Percentiles rank a stretch among this genome's conserved stretches.
phyloP scores from a whole-genome alignment of 2,329 filamentous ascomycete species.

The Pseudocercospora musae region DNA sequence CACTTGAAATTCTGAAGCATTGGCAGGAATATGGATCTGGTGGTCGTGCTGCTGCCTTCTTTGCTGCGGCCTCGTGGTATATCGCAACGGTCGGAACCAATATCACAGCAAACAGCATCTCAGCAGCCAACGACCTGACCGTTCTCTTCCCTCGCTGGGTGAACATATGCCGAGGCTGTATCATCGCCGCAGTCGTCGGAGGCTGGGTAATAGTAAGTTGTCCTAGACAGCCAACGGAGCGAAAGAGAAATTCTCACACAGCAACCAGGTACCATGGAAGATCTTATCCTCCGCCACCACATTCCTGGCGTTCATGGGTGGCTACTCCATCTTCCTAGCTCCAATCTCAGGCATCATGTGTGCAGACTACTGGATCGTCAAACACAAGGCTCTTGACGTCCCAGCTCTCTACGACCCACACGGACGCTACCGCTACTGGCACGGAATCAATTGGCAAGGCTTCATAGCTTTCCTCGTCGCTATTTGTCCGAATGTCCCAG shows the following conservation, averaged over 20 bases:
- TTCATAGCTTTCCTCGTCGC: conserved; percentile 54
- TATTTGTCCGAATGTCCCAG: conserved; percentile 55
- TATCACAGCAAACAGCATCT: conserved; percentile 51
- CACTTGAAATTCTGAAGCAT: conserved; percentile 17
- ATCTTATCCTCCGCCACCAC: conserved; percentile 43
- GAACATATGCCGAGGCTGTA: conserved; percentile 41
- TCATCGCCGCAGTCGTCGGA: conserved; percentile 46
- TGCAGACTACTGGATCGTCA: conserved; percentile 58
- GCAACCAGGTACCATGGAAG: conserved; percentile 54
- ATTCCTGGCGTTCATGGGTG: conserved; percentile 28
- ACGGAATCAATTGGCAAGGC: conserved; percentile 58
- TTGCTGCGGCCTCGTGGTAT: conserved; percentile 43
- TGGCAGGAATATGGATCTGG: conserved; percentile 12
- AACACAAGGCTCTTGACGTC: conserved; percentile 40
- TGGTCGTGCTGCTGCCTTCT: conserved; percentile 23
- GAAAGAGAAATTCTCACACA: too few species aligned
- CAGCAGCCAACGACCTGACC: conserved; percentile 52
- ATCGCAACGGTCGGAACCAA: conserved; percentile 53
- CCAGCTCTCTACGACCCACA: conserved; percentile 51
- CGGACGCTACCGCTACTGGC: conserved; percentile 50
- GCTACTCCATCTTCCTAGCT: conserved; percentile 62
- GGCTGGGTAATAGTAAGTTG: conserved; percentile 49
- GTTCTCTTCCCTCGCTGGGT: conserved; percentile 51
- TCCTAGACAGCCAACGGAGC: too few species aligned
- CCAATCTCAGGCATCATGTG: conserved; percentile 60